Conservation (phyloP, 805 yeast genomes). For the Kodamaea lidongshanica region DNA sequence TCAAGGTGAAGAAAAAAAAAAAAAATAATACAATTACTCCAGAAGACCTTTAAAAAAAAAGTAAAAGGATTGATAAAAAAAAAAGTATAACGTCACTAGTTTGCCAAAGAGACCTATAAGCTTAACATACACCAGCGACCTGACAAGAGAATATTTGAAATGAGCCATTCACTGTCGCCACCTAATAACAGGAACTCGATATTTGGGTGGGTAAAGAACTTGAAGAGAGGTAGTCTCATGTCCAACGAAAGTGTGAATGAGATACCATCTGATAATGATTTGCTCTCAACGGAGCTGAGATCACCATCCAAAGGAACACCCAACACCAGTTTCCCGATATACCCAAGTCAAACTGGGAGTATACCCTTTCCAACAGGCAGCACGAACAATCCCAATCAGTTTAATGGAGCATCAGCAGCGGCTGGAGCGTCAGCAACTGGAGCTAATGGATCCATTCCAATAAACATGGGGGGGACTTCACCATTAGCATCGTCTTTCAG, state of each 20-base stretch:
- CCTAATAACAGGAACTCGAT: slow-evolving; percentile 30
- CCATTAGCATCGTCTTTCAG: slow-evolving; percentile 4
- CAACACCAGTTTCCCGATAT: slow-evolving; percentile 5
- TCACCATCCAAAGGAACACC: slow-evolving; percentile 11
- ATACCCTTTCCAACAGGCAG: slow-evolving; percentile 10
- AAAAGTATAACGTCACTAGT: no score
- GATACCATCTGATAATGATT: slow-evolving; percentile 16
- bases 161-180: slow-evolving; percentile 36
- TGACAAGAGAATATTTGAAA: no score
- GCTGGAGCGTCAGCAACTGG: no score
- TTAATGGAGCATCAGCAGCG: no score
- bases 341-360: slow-evolving; percentile 2
- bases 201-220: slow-evolving; percentile 42
- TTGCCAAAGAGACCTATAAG: no score
- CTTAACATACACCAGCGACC: no score
- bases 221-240: slow-evolving; percentile 30
- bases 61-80: no score
- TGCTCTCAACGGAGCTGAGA: slow-evolving; percentile 12
- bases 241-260: slow-evolving; percentile 37
- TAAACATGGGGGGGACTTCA: slow-evolving; percentile 1
- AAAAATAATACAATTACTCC: no score
- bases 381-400: slow-evolving; percentile 5
- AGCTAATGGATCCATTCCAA: neutral
- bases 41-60: no score
- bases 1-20: no score